Evolutionary conservation across 73 alveolate species (phyloP).

Genomic region (Effrenium voratum): DNA sequence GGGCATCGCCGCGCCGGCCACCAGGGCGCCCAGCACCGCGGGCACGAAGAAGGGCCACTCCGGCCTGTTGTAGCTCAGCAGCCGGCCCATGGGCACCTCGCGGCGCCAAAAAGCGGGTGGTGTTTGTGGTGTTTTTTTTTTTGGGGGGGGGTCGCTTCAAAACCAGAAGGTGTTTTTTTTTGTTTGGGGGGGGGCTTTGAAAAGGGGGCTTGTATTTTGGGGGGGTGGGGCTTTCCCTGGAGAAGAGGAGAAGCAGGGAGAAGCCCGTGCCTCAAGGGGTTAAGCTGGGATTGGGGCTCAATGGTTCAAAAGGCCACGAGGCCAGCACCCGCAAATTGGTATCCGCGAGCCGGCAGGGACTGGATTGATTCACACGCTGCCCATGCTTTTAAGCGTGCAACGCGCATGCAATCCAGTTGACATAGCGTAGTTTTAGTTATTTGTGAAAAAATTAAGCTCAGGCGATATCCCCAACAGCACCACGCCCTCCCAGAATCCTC

Average conservation of each 20-base stretch:
- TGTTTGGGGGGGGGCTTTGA: background rate
- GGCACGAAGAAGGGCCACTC: conserved; percentile 92
- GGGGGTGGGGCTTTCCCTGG: background rate
- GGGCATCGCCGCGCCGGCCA: conserved; percentile 62
- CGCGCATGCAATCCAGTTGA: background rate
- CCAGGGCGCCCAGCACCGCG: conserved; percentile 57
- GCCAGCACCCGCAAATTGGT: too few relatives aligned
- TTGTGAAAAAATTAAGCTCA: too few relatives aligned
- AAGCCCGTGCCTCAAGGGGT: background rate
- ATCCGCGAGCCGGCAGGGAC: too few relatives aligned
- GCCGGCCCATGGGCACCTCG: conserved; percentile 63
- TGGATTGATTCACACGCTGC: too few relatives aligned
- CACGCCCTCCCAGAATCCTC: too few relatives aligned
- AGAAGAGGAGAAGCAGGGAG: background rate
- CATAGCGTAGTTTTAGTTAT: too few relatives aligned
- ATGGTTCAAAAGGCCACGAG: too few relatives aligned
- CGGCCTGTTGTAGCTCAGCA: conserved; percentile 82
- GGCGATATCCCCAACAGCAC: background rate
- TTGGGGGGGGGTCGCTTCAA: background rate
- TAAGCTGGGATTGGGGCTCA: too few relatives aligned
- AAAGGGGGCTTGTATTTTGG: background rate
- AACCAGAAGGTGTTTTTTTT: too few relatives aligned
- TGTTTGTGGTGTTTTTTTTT: background rate
- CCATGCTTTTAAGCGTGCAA: background rate
- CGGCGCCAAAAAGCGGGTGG: background rate